Evolutionary conservation across 1,284 basidiomycete genomes (phyloP), one percentile per base, ranked within the genome.

Genomic region (Apiotrichum gracile): DNA sequence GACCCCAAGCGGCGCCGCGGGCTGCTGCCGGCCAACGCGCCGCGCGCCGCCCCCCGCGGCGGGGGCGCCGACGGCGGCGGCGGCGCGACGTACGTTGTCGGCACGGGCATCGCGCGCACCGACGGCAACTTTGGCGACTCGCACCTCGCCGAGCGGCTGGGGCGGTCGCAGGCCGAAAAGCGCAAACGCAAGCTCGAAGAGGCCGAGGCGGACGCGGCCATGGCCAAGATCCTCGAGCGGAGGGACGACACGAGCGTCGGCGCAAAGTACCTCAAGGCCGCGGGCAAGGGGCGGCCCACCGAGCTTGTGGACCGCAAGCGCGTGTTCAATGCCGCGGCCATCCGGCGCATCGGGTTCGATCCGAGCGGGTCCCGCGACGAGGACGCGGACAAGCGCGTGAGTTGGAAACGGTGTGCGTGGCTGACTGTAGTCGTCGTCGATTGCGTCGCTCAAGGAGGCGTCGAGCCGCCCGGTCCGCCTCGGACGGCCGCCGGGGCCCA

Each of bases 11-110:
- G 79, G 17, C 76, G 29, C 61, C 76, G 9, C 54, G 73, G 52
- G n/a, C 65, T 74, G 7, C 57, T 69, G n/a, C 72, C 72, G 10
- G 54, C 55, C 0, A 43, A 27, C n/a, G 68, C 66, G 1, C 26
- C 61, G 0, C 61, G 60, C 26, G 50, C 63, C 2, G 66, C 69
- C 10, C 69, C 69, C 12, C 54, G 62, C 22, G 62, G 60, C 1
- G 2, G 31, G 0, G 6, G 3, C 4, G 66, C 65, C 22, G 63
- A 70, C 49, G 69, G 69, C 46, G 74, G 72, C 13, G 76, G 76
- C 10, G 79, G 80, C 1, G 78, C 87, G n/a, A 88, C 87, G 8
- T 92, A 91, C 65, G 78, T 91, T 43, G 79, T 92, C n/a, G 83
- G 83, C 0, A 86, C 87, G 9, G 61, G 56, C 13, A 60, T 69